A percentile compares a stretch with the other conserved stretches of the same genome.
Evolutionary conservation across 23 red algal species (phyloP).

Genomic region (Gracilaria gracilis): DNA sequence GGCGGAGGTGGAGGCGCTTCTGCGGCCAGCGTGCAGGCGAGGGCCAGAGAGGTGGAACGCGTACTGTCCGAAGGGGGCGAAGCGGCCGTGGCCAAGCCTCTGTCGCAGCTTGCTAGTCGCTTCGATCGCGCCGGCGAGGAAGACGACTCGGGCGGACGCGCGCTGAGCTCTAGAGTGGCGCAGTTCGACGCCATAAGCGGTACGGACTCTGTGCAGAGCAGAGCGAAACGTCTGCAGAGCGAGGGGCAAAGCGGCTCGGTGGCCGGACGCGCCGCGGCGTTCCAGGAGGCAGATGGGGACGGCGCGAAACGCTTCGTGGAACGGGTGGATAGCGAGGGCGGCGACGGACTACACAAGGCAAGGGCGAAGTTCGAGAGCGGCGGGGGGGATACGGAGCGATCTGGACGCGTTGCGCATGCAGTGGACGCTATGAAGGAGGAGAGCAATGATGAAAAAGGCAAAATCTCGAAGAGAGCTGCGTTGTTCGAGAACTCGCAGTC

Average conservation of each 20-base stretch:
- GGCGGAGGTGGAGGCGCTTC: neutral
- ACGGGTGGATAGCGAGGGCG: neutral
- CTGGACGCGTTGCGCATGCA: neutral
- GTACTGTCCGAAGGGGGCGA: neutral
- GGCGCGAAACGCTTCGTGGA: neutral
- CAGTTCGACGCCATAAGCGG: neutral
- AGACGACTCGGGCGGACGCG: neutral
- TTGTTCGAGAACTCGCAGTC: neutral
- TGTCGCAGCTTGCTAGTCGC: neutral
- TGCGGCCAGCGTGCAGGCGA: neutral
- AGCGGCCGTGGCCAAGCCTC: neutral
- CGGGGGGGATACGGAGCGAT: neutral
- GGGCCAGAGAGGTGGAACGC: neutral
- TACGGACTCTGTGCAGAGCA: neutral
- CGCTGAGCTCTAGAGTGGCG: neutral
- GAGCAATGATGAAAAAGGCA: neutral
- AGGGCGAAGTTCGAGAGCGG: neutral
- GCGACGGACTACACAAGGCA: neutral
- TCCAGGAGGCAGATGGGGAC: neutral
- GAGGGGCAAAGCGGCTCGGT: neutral
- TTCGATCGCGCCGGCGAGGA: constrained; percentile 4
- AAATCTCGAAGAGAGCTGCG: constrained; percentile 2
- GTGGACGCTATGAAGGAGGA: neutral
- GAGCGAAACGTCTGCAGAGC: neutral
- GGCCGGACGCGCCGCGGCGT: neutral